Conservation (phyloP, 2,329 filamentous ascomycete genomes). For the Sclerotinia spermophila region DNA sequence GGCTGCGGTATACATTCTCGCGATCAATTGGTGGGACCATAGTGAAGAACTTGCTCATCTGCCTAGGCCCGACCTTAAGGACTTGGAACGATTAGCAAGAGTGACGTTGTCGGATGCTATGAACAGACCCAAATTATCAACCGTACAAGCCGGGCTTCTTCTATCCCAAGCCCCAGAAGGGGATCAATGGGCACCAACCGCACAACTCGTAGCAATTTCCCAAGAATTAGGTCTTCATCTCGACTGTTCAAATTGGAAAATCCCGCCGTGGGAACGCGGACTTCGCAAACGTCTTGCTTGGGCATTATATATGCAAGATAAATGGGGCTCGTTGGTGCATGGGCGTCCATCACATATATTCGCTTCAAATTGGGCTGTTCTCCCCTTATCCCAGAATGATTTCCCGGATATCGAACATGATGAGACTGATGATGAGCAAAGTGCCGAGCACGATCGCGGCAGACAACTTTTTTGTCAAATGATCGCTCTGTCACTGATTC, state of each 20-base stretch:
- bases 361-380: constrained; percentile 71
- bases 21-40: constrained; percentile 84
- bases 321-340: constrained; percentile 82
- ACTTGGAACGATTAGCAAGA: constrained; percentile 70
- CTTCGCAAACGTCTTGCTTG: constrained; percentile 82
- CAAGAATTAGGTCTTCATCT: constrained; percentile 88
- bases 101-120: constrained; percentile 72
- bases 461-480: constrained; percentile 71
- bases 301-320: constrained; percentile 93
- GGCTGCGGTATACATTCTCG: constrained; percentile 78
- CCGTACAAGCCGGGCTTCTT: constrained; percentile 72
- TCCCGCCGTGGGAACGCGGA: constrained; percentile 82
- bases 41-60: constrained; percentile 61
- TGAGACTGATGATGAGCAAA: constrained; percentile 57
- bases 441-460: constrained; percentile 61
- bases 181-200: constrained; percentile 80
- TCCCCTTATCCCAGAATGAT: constrained; percentile 59
- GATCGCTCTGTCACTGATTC: constrained; percentile 69
- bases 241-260: constrained; percentile 82
- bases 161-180: constrained; percentile 72
- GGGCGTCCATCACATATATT: constrained; percentile 77
- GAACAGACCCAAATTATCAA: constrained; percentile 76
- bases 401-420: constrained; percentile 70
- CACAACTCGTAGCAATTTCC: constrained; percentile 79
- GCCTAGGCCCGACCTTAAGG: constrained; percentile 66